Evolutionary conservation across 768 basidiomycete species (phyloP).

Genomic region (Rickenella mellea): DNA sequence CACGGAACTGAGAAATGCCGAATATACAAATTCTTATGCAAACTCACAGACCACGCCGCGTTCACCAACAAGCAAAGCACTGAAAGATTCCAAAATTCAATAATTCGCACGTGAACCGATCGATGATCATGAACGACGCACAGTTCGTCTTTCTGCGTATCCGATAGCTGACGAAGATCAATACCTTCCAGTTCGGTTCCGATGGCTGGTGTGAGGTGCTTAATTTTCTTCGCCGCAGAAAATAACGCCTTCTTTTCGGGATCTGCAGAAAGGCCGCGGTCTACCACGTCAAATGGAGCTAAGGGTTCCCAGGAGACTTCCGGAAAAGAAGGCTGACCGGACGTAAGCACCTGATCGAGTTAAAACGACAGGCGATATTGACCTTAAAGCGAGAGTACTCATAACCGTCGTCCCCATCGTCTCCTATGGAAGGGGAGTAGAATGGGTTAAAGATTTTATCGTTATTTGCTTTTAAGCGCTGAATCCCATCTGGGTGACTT

Average conservation of each 20-base stretch:
- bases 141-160: constrained; percentile 73
- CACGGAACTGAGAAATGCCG: not conserved
- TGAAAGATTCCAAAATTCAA: constrained; percentile 17
- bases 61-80: constrained; percentile 66
- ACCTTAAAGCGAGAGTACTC: constrained; percentile 54
- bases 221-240: constrained; percentile 55
- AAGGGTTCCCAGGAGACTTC: constrained; percentile 57
- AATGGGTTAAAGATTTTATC: constrained; percentile 46
- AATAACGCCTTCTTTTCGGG: constrained; percentile 58
- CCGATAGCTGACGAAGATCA: constrained; percentile 60
- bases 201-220: constrained; percentile 59
- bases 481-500: constrained; percentile 10
- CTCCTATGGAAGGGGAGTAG: constrained; percentile 50
- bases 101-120: not conserved
- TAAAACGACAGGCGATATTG: constrained; percentile 3
- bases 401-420: constrained; percentile 43
- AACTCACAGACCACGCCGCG: constrained; percentile 66
- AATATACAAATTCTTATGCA: constrained; percentile 1
- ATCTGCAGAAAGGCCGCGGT: constrained; percentile 63
- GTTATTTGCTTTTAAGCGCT: constrained; percentile 17
- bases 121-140: constrained; percentile 22
- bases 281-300: constrained; percentile 44
- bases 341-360: not conserved
- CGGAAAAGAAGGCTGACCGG: constrained; percentile 51
- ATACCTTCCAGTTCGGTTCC: constrained; percentile 70